Percentiles rank a stretch among this genome's conserved stretches.
Evolutionary conservation across 176 grass and related monocot genomes (phyloP).

Genomic region (Lolium rigidum): DNA sequence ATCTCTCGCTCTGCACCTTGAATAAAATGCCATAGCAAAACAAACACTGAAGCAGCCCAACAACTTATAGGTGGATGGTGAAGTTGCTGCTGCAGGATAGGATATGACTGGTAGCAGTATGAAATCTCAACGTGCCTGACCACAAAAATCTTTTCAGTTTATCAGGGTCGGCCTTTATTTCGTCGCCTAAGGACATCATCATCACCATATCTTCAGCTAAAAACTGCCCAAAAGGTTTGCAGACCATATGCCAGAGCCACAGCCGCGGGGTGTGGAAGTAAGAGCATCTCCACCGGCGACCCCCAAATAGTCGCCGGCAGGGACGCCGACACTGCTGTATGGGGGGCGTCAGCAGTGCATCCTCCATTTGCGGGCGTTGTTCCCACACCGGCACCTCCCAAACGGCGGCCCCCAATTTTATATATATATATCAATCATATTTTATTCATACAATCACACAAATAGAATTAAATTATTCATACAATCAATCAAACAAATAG

Average conservation of each 20-base stretch:
- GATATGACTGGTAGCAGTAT: not conserved
- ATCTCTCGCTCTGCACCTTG: not conserved
- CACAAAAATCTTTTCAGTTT: not conserved
- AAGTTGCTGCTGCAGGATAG: not conserved
- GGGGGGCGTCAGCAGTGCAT: no score
- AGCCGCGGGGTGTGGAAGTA: not conserved
- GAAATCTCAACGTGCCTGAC: not conserved
- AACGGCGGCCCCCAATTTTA: no score
- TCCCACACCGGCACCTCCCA: no score
- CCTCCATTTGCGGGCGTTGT: no score
- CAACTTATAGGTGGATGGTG: not conserved
- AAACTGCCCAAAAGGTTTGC: not conserved
- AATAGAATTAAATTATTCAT: no score
- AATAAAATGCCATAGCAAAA: not conserved
- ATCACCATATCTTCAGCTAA: slow-evolving; percentile 5
- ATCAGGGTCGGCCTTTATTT: no score
- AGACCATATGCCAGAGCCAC: not conserved
- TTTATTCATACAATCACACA: no score
- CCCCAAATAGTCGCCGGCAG: no score
- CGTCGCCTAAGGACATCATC: not conserved
- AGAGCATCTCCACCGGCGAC: no score
- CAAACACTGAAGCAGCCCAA: not conserved
- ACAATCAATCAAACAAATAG: no score
- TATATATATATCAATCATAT: no score
- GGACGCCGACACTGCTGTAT: no score